These are phyloP conservation scores for Pleurotus citrinopileatus DNA, from an alignment of 768 basidiomycete genomes.

Conservation along the genomic window DNA sequence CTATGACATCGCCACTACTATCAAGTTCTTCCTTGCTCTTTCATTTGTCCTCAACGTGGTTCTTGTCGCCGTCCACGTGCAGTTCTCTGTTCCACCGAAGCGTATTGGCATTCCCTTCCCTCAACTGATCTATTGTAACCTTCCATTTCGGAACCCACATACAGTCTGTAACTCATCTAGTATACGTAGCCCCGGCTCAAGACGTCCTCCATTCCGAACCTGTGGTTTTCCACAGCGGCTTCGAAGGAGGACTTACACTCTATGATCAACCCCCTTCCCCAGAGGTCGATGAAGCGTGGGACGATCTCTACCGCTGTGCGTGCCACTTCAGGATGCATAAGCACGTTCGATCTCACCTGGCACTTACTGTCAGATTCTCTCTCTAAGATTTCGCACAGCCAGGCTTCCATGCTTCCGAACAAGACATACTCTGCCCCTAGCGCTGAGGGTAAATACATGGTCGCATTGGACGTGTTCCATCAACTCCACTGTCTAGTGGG, in stretches of 20 bases:
- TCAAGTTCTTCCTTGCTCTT: background rate
- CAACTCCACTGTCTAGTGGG: slow-evolving; percentile 22
- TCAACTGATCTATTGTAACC: background rate
- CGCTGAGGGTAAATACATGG: slow-evolving; percentile 20
- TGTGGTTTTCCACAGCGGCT: slow-evolving; percentile 11
- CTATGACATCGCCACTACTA: background rate
- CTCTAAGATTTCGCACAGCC: slow-evolving; percentile 15
- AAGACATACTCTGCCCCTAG: slow-evolving; percentile 19
- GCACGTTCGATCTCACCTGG: background rate
- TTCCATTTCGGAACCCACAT: too few species aligned
- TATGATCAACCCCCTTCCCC: slow-evolving; percentile 16
- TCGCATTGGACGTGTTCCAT: slow-evolving; percentile 22
- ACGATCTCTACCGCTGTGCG: slow-evolving; percentile 15
- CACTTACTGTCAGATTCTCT: background rate
- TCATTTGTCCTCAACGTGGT: background rate
- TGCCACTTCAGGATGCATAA: background rate
- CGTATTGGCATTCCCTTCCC: background rate
- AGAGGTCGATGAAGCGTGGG: slow-evolving; percentile 19
- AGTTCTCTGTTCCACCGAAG: background rate
- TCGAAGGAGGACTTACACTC: slow-evolving; percentile 10
- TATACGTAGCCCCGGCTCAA: slow-evolving; percentile 18
- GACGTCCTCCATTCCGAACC: slow-evolving; percentile 12
- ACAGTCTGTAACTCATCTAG: background rate
- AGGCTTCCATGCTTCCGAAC: slow-evolving; percentile 21
- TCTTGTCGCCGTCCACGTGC: background rate